Conservation (phyloP, 2,329 filamentous ascomycete genomes). For the Coniella lustricola region DNA sequence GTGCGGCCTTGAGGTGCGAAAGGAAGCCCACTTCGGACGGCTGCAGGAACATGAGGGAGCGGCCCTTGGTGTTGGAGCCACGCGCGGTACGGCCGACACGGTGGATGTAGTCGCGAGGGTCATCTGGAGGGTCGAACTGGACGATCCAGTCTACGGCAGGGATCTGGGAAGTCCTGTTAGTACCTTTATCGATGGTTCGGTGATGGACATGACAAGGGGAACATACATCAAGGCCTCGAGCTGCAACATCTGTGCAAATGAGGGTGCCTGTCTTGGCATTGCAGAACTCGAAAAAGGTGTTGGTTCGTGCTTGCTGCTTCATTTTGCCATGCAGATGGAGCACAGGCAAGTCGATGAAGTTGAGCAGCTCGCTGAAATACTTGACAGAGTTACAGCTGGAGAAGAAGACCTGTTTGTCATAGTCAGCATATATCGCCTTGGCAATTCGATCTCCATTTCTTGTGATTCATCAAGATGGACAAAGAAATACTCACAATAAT, state of each 20-base stretch:
- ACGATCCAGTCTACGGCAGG: conserved; percentile 94
- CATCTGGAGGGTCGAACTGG: conserved; percentile 91
- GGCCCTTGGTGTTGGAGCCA: conserved; percentile 74
- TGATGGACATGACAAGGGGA: not conserved
- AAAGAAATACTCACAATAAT: conserved; percentile 68
- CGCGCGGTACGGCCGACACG: conserved; percentile 91
- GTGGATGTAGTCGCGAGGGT: conserved; percentile 88
- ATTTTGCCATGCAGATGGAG: conserved; percentile 88
- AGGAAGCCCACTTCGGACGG: conserved; percentile 90
- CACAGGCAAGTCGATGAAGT: conserved; percentile 92
- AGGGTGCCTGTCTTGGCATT: conserved; percentile 73
- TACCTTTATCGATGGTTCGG: too few species aligned
- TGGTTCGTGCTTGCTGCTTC: conserved; percentile 98
- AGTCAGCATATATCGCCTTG: too few species aligned
- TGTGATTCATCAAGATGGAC: too few species aligned
- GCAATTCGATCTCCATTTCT: not conserved
- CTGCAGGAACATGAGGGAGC: conserved; percentile 87
- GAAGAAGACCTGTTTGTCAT: conserved; percentile 62
- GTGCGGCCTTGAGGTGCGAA: conserved; percentile 80
- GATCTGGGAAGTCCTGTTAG: conserved; percentile 48
- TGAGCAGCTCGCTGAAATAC: conserved; percentile 90
- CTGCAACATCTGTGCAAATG: conserved; percentile 95
- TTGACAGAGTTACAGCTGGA: conserved; percentile 89
- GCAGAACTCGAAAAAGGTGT: conserved; percentile 94
- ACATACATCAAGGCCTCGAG: conserved; percentile 78